Evolutionary conservation across 2,329 filamentous ascomycete species (phyloP).

Genomic region (Coniochaeta hoffmannii): DNA sequence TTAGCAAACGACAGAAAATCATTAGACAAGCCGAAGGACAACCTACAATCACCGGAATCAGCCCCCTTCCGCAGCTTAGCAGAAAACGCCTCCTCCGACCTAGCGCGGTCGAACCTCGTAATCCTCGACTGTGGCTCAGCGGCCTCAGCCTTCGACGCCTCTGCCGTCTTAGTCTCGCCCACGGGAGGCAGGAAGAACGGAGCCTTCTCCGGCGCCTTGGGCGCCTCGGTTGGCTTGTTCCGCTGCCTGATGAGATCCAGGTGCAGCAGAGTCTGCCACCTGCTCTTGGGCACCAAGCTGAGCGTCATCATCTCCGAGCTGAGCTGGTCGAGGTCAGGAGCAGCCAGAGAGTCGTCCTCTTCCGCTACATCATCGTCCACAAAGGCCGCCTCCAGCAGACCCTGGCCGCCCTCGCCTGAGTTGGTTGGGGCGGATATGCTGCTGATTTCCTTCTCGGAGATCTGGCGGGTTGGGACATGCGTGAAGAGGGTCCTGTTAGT

Average conservation of each 20-base stretch:
- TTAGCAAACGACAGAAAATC: not conserved
- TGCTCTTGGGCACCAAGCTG: constrained; percentile 79
- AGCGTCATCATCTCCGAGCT: constrained; percentile 78
- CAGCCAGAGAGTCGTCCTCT: constrained; percentile 45
- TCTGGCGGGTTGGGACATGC: constrained; percentile 77
- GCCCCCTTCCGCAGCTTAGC: constrained; percentile 47
- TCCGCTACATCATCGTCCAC: constrained; percentile 45
- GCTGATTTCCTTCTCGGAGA: constrained; percentile 68
- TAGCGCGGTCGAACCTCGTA: constrained; percentile 53
- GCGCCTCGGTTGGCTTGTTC: constrained; percentile 88
- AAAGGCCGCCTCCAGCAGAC: constrained; percentile 69
- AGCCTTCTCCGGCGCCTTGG: constrained; percentile 86
- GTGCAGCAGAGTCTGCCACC: constrained; percentile 92
- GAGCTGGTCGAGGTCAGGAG: constrained; percentile 65
- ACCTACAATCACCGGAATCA: constrained; percentile 53
- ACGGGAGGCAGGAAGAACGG: constrained; percentile 87
- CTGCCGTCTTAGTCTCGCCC: constrained; percentile 23
- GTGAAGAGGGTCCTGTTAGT: constrained; percentile 89
- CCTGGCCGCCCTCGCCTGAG: constrained; percentile 74
- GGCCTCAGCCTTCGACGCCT: constrained; percentile 24
- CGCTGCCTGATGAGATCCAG: constrained; percentile 87
- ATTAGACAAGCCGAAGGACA: not conserved
- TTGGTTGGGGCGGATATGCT: constrained; percentile 62
- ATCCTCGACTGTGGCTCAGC: constrained; percentile 55
- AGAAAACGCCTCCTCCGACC: constrained; percentile 52